A percentile compares a stretch with the other conserved stretches of the same genome.
Conservation (phyloP, 2,329 filamentous ascomycete genomes). For the Paraconiothyrium sp. region DNA sequence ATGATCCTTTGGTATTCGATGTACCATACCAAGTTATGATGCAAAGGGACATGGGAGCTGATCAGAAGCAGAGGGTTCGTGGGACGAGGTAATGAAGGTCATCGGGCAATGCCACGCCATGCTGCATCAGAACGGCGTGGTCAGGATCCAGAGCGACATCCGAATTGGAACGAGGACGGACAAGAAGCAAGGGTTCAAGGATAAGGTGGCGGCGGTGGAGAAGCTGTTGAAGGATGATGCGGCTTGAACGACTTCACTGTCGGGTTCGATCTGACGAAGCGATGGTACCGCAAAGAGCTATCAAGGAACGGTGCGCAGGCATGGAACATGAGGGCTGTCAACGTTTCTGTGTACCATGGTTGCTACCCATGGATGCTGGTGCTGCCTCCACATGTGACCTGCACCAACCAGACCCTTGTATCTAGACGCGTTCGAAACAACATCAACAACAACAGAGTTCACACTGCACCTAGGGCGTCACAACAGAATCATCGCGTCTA, state of each 20-base stretch:
- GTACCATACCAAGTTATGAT: no score
- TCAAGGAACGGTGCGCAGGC: background rate
- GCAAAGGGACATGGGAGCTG: background rate
- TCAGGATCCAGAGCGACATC: slow-evolving; percentile 87
- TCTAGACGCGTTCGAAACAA: slow-evolving; percentile 10
- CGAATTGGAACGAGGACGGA: slow-evolving; percentile 86
- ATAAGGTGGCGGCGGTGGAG: slow-evolving; percentile 76
- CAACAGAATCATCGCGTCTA: slow-evolving; percentile 23
- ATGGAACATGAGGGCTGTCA: background rate
- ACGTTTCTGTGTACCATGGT: background rate
- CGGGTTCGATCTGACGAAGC: background rate
- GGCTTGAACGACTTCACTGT: slow-evolving; percentile 30
- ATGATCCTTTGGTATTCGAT: background rate
- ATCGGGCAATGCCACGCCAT: slow-evolving; percentile 53
- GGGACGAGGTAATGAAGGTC: slow-evolving; percentile 82
- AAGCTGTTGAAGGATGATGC: slow-evolving; percentile 57
- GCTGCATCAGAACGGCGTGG: slow-evolving; percentile 50
- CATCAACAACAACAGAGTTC: slow-evolving; percentile 10
- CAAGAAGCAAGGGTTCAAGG: slow-evolving; percentile 81
- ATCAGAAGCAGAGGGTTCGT: slow-evolving; percentile 75
- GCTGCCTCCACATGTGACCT: background rate
- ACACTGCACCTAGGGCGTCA: slow-evolving; percentile 11
- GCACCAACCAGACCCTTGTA: background rate
- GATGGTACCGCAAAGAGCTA: background rate
- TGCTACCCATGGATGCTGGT: background rate